Conservation (phyloP, 176 grass and related monocot species). For the Calamus simplicifolius region DNA sequence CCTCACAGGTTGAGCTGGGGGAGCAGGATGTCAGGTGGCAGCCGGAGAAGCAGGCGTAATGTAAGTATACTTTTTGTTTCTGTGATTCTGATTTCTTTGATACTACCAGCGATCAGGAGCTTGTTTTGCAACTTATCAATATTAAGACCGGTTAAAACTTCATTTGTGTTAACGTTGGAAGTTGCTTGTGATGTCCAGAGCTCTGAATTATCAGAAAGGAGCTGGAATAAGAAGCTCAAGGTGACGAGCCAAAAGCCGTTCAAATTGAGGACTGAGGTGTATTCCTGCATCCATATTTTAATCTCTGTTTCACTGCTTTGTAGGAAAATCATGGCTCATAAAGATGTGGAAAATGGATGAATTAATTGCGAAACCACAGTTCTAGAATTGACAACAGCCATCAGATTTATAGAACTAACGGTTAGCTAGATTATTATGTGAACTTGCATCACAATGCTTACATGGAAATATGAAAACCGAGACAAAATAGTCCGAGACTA, state of each 20-base stretch:
- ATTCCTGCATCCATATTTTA: too few species aligned
- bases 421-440: too few species aligned
- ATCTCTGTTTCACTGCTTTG: too few species aligned
- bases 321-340: too few species aligned
- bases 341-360: too few species aligned
- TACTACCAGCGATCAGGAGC: not conserved
- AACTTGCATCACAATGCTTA: too few species aligned
- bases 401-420: too few species aligned
- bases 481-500: too few species aligned
- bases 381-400: too few species aligned
- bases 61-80: not conserved
- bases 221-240: constrained; percentile 10
- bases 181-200: not conserved
- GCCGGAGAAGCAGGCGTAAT: not conserved
- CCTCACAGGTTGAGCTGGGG: constrained; percentile 4
- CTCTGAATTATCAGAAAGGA: constrained; percentile 1
- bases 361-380: too few species aligned
- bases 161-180: not conserved
- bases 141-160: not conserved
- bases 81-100: not conserved
- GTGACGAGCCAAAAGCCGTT: constrained; percentile 3
- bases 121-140: not conserved
- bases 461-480: too few species aligned
- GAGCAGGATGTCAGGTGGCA: not conserved
- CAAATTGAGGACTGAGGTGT: constrained; percentile 15